Evolutionary conservation across 2,329 filamentous ascomycete species (phyloP), one percentile per base, ranked within the genome.

Genomic region (Epicoccum sorghinum): DNA sequence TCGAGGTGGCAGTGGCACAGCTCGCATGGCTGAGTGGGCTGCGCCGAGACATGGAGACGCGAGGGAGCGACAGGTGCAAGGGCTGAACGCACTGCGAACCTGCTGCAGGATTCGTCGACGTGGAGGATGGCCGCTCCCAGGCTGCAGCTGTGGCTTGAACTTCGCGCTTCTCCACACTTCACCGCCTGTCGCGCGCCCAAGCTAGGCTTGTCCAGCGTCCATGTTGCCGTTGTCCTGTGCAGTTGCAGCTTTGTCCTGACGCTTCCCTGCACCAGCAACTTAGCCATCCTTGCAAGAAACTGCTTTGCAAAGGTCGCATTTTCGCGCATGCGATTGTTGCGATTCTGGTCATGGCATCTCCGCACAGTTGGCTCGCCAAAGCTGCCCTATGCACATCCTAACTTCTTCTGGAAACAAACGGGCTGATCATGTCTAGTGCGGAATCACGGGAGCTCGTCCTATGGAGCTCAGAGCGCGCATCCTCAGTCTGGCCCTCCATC

Each of bases 361-460:
- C 62, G 60, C 65, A 67, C 49, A 57, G 55, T 57, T 63, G 65
- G 61, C 63, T 66, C 61, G 59, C 57, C 48, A 57, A 57, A 52
- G 40, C 47, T 47, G 47, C 52, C 52, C 52, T 56, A 56, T 56
- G 52, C 52, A 51, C 52, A 37, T 40, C 4, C 47, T 56, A 56
- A 40, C 52, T 35, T 24, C 22, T 44, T 56, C 10, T 23, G 47
- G 52, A 3, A 55, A 51, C 23, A n/a, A 14, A 14, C 61, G 60
- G 57, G 60, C 62, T 66, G 64, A 66, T 66, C 52, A 39, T 62
- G 49, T 58, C 40, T 72, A 73, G 70, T 69, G 61, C 65, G 61
- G 46, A 66, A 67, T 57, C 59, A 65, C 57, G 62, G 60, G 57
- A 63, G 52, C 52, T 56, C 66, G 59, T 65, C 65, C 47, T 61